These are phyloP conservation scores for Austroboletus festivus DNA, from an alignment of 768 basidiomycete genomes.

Conservation along the genomic window DNA sequence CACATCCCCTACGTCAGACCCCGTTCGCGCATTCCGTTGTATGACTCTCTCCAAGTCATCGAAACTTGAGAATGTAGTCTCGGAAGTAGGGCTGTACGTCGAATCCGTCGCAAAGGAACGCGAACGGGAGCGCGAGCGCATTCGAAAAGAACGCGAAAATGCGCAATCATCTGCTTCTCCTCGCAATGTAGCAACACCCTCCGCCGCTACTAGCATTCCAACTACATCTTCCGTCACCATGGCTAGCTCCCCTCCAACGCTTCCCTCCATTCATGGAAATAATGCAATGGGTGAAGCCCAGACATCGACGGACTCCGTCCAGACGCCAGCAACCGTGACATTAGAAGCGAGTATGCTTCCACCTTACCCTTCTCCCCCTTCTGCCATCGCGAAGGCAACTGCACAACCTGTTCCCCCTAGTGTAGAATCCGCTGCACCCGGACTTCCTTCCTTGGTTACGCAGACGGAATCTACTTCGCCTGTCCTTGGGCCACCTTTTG, in stretches of 20 bases:
- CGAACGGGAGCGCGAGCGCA: slow-evolving; percentile 72
- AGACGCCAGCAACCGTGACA: slow-evolving; percentile 7
- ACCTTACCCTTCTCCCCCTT: slow-evolving; percentile 60
- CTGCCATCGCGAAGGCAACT: slow-evolving; percentile 33
- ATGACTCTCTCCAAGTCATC: slow-evolving; percentile 51
- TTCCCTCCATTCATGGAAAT: slow-evolving; percentile 11
- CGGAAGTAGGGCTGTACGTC: slow-evolving; percentile 66
- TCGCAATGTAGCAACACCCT: slow-evolving; percentile 21
- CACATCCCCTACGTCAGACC: slow-evolving; percentile 38
- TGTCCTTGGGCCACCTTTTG: slow-evolving; percentile 34
- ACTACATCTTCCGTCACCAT: slow-evolving; percentile 10
- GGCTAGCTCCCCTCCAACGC: slow-evolving; percentile 13
- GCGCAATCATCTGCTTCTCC: slow-evolving; percentile 32
- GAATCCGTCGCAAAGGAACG: slow-evolving; percentile 74
- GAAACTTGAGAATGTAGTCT: slow-evolving; percentile 51
- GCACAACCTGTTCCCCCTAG: slow-evolving; percentile 3
- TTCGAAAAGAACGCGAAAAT: slow-evolving; percentile 63
- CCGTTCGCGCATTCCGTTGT: slow-evolving; percentile 43
- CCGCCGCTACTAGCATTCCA: slow-evolving; percentile 10
- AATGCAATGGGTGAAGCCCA: slow-evolving; percentile 19
- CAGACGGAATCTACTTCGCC: slow-evolving; percentile 17
- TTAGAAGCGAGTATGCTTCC: slow-evolving; percentile 23
- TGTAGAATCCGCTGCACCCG: slow-evolving; percentile 25
- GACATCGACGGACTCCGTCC: slow-evolving; percentile 13
- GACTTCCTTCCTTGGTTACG: slow-evolving; percentile 4